Base-by-base conservation (phyloP, 2,329 filamentous ascomycete genomes). In the Periglandula ipomoeae region DNA sequence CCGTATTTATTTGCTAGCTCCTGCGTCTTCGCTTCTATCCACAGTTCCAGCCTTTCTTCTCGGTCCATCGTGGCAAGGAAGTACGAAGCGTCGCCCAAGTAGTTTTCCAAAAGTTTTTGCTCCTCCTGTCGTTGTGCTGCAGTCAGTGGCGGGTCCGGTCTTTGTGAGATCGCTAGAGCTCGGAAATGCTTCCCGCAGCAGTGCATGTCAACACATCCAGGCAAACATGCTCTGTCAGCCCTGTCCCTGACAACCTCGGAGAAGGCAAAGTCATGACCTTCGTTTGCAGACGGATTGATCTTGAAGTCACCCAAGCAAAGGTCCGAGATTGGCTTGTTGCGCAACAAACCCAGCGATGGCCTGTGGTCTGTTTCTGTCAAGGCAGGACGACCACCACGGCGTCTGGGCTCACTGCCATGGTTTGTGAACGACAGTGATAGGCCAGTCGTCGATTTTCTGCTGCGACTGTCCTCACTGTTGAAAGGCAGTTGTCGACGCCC, bases 101-200 rank as follows among this genome's bases (percentile, higher is more conserved):
- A 78, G 1, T 71, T 67, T 56, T 83, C 75, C 19, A 85, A 63
- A 8, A 83, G 61, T 19, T 64, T 65, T 44, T 73, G 62, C 53
- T 79, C 74, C 27, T 72, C 69, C 52, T 67, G 50, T 35, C 61
- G 52, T 60, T 66, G 58, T 54, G 58, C 51, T 35, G 60, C 34
- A 17, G 62, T 63, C 51, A 74, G 54, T 22, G 69, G 65, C 2
- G 61, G 55, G 37, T 66, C 60, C 15, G 65, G 67, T 5, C 73
- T 72, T 50, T 75, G 72, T 1, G 72, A 72, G 10, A 70, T 60
- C 24, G 85, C 86, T 59, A 89, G 73, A n/a, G 74, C 72, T 20
- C 80, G 77, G 56, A 89, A 89, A 6, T 79, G 71, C 38, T 78
- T 78, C 19, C 87, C 87, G 57, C 89, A 94, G 65, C 90, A 96